These are phyloP conservation scores for Delonix regia DNA, from an alignment of 306 rosid genomes.

Conservation along the genomic window DNA sequence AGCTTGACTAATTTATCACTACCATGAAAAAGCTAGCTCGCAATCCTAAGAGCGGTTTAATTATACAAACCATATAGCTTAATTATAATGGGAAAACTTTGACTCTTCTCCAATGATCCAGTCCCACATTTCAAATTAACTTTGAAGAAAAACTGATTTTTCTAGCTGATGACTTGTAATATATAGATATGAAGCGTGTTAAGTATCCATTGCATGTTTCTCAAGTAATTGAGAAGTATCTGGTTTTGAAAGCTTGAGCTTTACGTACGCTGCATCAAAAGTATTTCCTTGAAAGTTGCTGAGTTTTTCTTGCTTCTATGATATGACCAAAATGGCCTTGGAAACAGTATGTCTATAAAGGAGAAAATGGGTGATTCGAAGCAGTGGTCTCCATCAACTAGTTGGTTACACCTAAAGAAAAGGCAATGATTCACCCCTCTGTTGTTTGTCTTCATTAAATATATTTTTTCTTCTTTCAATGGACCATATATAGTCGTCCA, in stretches of 20 bases:
- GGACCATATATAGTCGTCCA: neutral
- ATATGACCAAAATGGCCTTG: neutral
- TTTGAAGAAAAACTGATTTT: slow-evolving; percentile 24
- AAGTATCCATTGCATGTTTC: neutral
- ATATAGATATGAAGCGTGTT: neutral
- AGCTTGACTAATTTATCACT: neutral
- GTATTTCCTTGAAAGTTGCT: neutral
- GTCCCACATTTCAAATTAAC: slow-evolving; percentile 16
- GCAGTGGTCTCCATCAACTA: neutral
- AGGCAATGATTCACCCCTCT: slow-evolving; percentile 12
- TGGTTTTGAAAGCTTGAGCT: neutral
- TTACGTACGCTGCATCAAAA: neutral
- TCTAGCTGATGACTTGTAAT: slow-evolving; percentile 5
- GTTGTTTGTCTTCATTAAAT: slow-evolving; percentile 2
- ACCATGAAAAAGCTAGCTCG: neutral
- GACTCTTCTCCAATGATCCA: slow-evolving; percentile 11
- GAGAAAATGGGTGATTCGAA: slow-evolving; percentile 8
- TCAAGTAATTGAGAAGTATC: neutral
- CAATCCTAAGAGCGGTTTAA: neutral
- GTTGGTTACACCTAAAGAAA: neutral
- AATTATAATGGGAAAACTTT: slow-evolving; percentile 19
- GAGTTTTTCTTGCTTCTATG: neutral
- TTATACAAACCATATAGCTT: slow-evolving; percentile 1
- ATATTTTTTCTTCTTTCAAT: neutral
- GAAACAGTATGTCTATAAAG: neutral